Conservation (phyloP, 495 filamentous ascomycete species). For the Penicillium parvum region DNA sequence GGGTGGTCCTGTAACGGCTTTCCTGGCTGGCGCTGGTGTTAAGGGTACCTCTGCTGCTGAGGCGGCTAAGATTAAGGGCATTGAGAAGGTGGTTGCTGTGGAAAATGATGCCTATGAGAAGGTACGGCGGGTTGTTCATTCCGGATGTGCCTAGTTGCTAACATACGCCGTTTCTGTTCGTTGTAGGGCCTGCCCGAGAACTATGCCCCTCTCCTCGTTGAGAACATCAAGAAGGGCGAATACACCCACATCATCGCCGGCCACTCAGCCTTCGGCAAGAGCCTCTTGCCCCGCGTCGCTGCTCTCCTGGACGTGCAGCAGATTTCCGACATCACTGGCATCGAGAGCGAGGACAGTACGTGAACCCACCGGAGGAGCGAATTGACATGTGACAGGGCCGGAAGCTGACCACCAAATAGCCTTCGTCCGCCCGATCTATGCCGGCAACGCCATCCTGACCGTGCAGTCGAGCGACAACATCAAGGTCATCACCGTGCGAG, state of each 20-base stretch:
- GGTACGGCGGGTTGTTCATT: no score
- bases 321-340: constrained; percentile 82
- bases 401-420: constrained; percentile 40
- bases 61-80: constrained; percentile 81
- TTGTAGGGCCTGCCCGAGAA: constrained; percentile 85
- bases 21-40: constrained; percentile 79
- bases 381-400: constrained; percentile 19
- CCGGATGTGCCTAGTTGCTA: no score
- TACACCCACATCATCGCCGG: constrained; percentile 87
- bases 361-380: constrained; percentile 4
- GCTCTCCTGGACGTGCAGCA: constrained; percentile 90
- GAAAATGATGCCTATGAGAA: constrained; percentile 91
- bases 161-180: constrained; percentile 2
- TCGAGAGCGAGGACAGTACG: constrained; percentile 82
- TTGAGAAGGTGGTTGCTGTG: constrained; percentile 86
- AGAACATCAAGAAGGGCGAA: constrained; percentile 91
- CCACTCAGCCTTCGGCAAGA: constrained; percentile 97
- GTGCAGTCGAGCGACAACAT: constrained; percentile 82
- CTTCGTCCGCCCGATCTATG: constrained; percentile 95
- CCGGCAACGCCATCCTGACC: constrained; percentile 96
- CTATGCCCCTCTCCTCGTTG: constrained; percentile 85
- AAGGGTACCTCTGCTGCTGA: constrained; percentile 73
- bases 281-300: constrained; percentile 89
- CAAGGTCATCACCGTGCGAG: constrained; percentile 88
- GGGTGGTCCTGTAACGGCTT: constrained; percentile 78